Evolutionary conservation across 305 asterid species (phyloP).

Genomic region (Fraxinus albicans): DNA sequence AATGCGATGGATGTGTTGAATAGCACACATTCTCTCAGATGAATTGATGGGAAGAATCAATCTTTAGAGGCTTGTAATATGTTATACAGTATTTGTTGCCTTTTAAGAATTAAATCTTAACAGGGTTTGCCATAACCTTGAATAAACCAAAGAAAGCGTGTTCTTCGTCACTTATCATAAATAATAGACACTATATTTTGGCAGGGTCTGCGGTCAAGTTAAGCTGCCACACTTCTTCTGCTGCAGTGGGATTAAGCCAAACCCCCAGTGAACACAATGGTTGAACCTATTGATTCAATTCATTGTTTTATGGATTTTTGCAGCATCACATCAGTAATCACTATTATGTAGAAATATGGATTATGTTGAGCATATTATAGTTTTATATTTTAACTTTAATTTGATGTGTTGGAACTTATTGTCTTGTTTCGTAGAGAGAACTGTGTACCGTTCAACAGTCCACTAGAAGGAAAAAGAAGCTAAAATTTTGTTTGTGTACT

Average conservation of each 20-base stretch:
- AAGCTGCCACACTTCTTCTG: constrained; percentile 89
- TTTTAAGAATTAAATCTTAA: not conserved
- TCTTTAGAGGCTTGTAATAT: not conserved
- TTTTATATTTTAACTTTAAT: not conserved
- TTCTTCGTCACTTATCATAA: not conserved
- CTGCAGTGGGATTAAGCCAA: constrained; percentile 65
- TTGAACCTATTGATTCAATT: not conserved
- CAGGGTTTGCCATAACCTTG: not conserved
- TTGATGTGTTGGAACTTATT: not conserved
- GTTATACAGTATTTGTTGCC: not conserved
- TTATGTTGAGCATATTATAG: not conserved
- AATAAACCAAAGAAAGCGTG: not conserved
- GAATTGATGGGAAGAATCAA: not conserved
- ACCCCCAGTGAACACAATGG: constrained; percentile 38
- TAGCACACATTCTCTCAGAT: not conserved
- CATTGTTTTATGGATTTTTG: not conserved
- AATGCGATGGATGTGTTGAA: not conserved
- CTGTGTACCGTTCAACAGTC: too few relatives aligned
- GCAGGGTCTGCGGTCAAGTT: constrained; percentile 82
- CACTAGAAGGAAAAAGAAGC: too few relatives aligned
- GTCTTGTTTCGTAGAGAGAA: not conserved
- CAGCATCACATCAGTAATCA: not conserved
- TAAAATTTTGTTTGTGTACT: too few relatives aligned
- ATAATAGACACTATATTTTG: not conserved
- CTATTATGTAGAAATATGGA: not conserved